Conservation (phyloP, 345 rosid species). For the Lumnitzera littorea region DNA sequence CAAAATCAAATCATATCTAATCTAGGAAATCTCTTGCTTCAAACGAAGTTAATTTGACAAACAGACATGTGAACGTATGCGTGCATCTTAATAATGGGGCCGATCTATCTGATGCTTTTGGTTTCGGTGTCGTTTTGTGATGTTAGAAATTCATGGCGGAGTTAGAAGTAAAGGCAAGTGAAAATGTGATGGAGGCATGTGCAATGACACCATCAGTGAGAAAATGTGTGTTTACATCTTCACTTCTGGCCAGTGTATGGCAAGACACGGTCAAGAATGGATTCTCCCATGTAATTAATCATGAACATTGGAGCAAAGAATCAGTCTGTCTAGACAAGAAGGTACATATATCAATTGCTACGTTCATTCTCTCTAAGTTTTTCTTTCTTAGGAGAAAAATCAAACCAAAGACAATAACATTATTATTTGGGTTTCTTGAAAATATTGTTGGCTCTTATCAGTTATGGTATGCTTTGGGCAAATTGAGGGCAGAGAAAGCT, state of each 20-base stretch:
- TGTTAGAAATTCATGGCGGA: slow-evolving; percentile 59
- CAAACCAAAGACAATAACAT: background rate
- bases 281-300: slow-evolving; percentile 38
- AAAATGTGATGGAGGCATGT: slow-evolving; percentile 79
- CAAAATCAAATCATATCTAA: too few species aligned
- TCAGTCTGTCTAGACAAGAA: slow-evolving; percentile 54
- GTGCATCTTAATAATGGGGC: too few species aligned
- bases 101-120: too few species aligned
- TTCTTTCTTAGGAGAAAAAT: background rate
- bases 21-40: too few species aligned
- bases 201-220: slow-evolving; percentile 62
- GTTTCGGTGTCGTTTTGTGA: too few species aligned
- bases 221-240: slow-evolving; percentile 72
- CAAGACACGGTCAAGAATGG: slow-evolving; percentile 22
- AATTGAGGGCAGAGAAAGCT: slow-evolving; percentile 69
- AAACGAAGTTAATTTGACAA: background rate
- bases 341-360: slow-evolving; percentile 23
- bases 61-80: background rate
- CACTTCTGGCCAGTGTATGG: slow-evolving; percentile 77
- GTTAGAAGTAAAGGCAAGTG: slow-evolving; percentile 57
- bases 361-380: background rate
- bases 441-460: slow-evolving; percentile 7
- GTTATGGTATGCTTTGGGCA: slow-evolving; percentile 93
- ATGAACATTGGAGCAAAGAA: slow-evolving; percentile 81
- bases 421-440: background rate